Conservation (phyloP, 2,329 filamentous ascomycete species). For the Colletotrichum truncatum region DNA sequence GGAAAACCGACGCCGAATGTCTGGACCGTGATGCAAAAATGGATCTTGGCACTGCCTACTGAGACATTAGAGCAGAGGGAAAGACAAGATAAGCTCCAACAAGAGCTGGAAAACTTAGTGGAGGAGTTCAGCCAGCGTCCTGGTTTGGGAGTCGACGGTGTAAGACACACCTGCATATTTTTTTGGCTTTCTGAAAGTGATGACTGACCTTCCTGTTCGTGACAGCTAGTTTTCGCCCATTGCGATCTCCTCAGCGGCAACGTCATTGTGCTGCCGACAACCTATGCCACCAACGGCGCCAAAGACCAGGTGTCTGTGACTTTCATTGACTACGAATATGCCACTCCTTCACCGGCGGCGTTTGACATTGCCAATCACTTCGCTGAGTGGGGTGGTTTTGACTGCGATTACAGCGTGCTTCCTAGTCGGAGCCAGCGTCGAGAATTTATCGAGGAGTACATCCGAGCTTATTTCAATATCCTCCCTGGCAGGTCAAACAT, state of each 20-base stretch:
- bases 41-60: slow-evolving; percentile 86
- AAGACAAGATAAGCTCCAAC: slow-evolving; percentile 75
- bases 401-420: slow-evolving; percentile 87
- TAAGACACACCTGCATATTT: slow-evolving; percentile 53
- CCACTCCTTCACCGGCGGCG: slow-evolving; percentile 89
- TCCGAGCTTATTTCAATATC: slow-evolving; percentile 75
- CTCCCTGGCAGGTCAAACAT: slow-evolving; percentile 51
- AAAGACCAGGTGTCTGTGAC: slow-evolving; percentile 65
- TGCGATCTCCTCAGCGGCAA: slow-evolving; percentile 97
- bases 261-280: slow-evolving; percentile 80
- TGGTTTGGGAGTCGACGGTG: slow-evolving; percentile 79
- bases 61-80: slow-evolving; percentile 74
- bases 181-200: background rate
- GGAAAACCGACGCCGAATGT: slow-evolving; percentile 83
- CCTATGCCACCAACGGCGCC: slow-evolving; percentile 40
- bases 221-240: slow-evolving; percentile 87
- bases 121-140: slow-evolving; percentile 77
- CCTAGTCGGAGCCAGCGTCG: slow-evolving; percentile 81
- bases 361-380: slow-evolving; percentile 99
- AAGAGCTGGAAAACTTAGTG: slow-evolving; percentile 77
- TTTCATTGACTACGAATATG: slow-evolving; percentile 99
- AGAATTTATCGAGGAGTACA: slow-evolving; percentile 86
- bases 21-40: slow-evolving; percentile 96
- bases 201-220: slow-evolving; percentile 3
- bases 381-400: slow-evolving; percentile 97